Base-by-base conservation (phyloP, 257 asterid genomes). In the Nicotiana knightiana region DNA sequence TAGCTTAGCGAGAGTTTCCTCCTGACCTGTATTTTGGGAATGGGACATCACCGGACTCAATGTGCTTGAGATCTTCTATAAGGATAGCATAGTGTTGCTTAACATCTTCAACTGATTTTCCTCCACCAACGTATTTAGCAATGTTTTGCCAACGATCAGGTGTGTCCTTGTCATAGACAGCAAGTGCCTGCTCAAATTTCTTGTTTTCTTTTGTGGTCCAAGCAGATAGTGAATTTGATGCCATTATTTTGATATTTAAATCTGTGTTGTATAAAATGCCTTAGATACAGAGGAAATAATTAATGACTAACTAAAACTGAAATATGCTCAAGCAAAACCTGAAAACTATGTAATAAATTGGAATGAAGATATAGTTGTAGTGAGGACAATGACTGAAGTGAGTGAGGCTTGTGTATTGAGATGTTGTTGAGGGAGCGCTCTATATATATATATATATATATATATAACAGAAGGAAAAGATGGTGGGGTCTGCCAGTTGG, bases 141-240 rank as follows among this genome's bases (percentile, higher is more conserved):
- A 92, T 81, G 55, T 91, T 92, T 76, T 89, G 91, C 97, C 97
- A 93, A 17, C 92, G 93, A 76, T 92, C 97, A 1, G 97, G 92
- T 4, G 97, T 91, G 82, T 93, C 97, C 90, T 73, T 88, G 5
- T 92, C 97, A 24, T 88, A 91, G 35, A 75, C 59, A 39, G 95
- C 97, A 30, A 93, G 81, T 2, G 97, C 97, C 85, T 84, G 90
- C 86, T 93, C 97, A 28, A 93, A 93, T 63, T 76, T 81, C 65
- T 93, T 93, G 94, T 93, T 93, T 51, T 92, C 89, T 75, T 75
- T 70, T 6, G 89, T 39, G 3, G 95, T 92, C 97, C 95, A 93
- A 0, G 91, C 85, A n/a, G 89, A 84, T 15, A 88, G 70, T 6
- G 91, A 90, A 18, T 87, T 87, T n/a, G 94, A 88, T 32, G 97